These are phyloP conservation scores for Aspergillus sp. DNA, from an alignment of 2,329 filamentous ascomycete genomes.

Conservation along the genomic window DNA sequence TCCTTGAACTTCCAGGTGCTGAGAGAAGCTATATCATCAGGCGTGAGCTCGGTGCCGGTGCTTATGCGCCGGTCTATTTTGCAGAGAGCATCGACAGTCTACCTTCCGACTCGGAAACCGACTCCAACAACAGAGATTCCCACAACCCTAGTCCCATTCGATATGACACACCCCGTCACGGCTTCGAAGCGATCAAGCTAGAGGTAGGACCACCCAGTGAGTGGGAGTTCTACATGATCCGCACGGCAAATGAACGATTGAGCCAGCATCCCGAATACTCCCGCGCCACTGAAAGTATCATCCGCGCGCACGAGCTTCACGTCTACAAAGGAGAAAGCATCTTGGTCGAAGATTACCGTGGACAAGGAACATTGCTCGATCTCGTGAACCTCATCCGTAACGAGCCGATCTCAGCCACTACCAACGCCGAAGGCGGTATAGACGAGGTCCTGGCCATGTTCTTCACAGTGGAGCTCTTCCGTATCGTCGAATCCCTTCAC, in stretches of 20 bases:
- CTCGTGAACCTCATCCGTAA: slow-evolving; percentile 82
- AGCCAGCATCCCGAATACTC: slow-evolving; percentile 58
- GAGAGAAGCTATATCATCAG: slow-evolving; percentile 73
- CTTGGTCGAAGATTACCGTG: slow-evolving; percentile 80
- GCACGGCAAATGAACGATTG: slow-evolving; percentile 74
- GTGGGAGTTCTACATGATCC: slow-evolving; percentile 98
- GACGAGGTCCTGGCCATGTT: slow-evolving; percentile 94
- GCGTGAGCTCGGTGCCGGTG: slow-evolving; percentile 85
- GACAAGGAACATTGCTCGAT: slow-evolving; percentile 91
- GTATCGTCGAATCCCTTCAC: slow-evolving; percentile 86
- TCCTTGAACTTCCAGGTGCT: slow-evolving; percentile 67
- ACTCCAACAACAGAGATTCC: slow-evolving; percentile 52
- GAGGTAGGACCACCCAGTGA: slow-evolving; percentile 76
- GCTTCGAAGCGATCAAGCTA: slow-evolving; percentile 88
- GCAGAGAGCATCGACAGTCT: slow-evolving; percentile 69
- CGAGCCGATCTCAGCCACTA: slow-evolving; percentile 56
- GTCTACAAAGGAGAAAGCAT: slow-evolving; percentile 89
- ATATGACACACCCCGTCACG: slow-evolving; percentile 47
- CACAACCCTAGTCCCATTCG: slow-evolving; percentile 34
- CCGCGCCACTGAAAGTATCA: slow-evolving; percentile 74
- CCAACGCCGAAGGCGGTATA: slow-evolving; percentile 64
- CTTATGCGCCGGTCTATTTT: slow-evolving; percentile 93
- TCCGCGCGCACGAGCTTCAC: slow-evolving; percentile 86
- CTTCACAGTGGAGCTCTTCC: slow-evolving; percentile 86
- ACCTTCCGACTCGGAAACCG: slow-evolving; percentile 35